phyloP scores from a whole-genome alignment of 768 basidiomycete genomes.

The Termitomyces titanicus region DNA sequence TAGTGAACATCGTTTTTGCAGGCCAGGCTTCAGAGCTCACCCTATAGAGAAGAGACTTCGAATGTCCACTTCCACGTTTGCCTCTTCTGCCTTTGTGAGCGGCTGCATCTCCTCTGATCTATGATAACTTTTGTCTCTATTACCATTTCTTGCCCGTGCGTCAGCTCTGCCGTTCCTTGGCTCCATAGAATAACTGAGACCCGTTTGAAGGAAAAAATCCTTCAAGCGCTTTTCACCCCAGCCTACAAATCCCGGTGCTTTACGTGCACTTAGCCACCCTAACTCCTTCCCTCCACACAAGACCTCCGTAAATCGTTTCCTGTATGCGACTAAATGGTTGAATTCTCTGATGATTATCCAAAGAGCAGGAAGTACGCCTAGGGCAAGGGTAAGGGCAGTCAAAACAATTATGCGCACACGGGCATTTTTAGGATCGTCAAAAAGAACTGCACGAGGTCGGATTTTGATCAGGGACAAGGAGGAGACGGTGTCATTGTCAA shows the following conservation, averaged over 20 bases:
- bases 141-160: slow-evolving; percentile 25
- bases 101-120: slow-evolving; percentile 40
- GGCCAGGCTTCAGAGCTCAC: slow-evolving; percentile 33
- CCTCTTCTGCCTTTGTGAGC: slow-evolving; percentile 39
- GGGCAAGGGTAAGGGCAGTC: slow-evolving; percentile 53
- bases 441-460: slow-evolving; percentile 28
- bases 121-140: slow-evolving; percentile 24
- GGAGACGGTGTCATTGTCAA: slow-evolving; percentile 42
- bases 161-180: slow-evolving; percentile 23
- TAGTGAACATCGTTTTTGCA: neutral
- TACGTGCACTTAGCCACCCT: slow-evolving; percentile 64
- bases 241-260: slow-evolving; percentile 63
- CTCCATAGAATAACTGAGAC: slow-evolving; percentile 59
- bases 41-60: slow-evolving; percentile 72
- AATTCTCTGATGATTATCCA: slow-evolving; percentile 65
- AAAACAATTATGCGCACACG: slow-evolving; percentile 67
- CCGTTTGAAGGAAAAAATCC: slow-evolving; percentile 60
- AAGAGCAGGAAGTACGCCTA: slow-evolving; percentile 65
- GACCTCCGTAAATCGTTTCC: slow-evolving; percentile 56
- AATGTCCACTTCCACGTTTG: slow-evolving; percentile 57
- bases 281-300: slow-evolving; percentile 70
- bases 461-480: slow-evolving; percentile 25
- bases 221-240: slow-evolving; percentile 76
- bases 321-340: slow-evolving; percentile 48
- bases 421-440: slow-evolving; percentile 35